Base-by-base conservation (phyloP, 1,139 yeast genomes). In the Zygotorulaspora mrakii region DNA sequence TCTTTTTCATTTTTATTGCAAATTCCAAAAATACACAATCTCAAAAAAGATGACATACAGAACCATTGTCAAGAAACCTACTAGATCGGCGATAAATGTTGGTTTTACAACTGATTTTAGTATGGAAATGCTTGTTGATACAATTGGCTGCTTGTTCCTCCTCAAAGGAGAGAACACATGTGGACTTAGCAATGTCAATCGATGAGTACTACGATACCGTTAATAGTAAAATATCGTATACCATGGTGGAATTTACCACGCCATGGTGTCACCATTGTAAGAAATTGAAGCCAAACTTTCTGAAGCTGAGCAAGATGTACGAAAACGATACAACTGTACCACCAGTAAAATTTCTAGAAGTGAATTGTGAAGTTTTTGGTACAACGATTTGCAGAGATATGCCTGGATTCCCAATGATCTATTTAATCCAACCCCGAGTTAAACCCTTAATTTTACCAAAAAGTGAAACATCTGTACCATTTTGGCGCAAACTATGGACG, bases 251-350 rank as follows among this genome's bases (percentile, higher is more conserved):
- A 57, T 74, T 76, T 62, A 74, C 77, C 73, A 53, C 79, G 65
- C 59, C 50, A 5, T 76, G 81, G 82, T 77, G 82, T 65, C 85
- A 86, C 14, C 86, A 83, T 67, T 84, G 94, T 66, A 77, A 80
- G 65, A 72, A 67, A 51, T 69, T 83, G 58, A 77, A 77, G 26
- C 87, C 91, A 36, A 74, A 67, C 32, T 76, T 49, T 38, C 50
- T 52, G n/a, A 48, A 52, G 12, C 35, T 62, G 33, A 46, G 53
- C 33, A 42, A 42, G 1, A 32, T 32, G 2, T 47, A 39, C 30
- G 43, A 31, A 2, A 35, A 40, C 5, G 42, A 40, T 13, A 39
- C 35, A 1, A 26, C 46, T 4, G 37, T 21, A n/a, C 41, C 37
- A n/a, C 28, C 49, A 9, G 43, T 59, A 7, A 47, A 48, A 10